phyloP scores from a whole-genome alignment of 1,139 yeast species.

The Saccharomycopsis hybrid region DNA sequence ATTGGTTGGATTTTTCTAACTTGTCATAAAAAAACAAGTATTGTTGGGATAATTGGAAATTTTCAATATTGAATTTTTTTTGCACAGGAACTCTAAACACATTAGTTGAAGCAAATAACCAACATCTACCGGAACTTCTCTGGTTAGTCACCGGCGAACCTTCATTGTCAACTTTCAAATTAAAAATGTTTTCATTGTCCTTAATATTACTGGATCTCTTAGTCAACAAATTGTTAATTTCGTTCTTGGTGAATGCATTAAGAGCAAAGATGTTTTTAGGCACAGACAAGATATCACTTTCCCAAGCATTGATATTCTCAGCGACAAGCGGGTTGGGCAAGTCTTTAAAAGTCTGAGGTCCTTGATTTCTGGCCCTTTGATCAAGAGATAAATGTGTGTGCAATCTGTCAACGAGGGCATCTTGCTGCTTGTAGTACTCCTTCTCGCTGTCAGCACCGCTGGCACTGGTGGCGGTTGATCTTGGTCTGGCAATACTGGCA shows the following conservation, averaged over 20 bases:
- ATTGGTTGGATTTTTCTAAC: constrained; percentile 68
- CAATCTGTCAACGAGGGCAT: constrained; percentile 12
- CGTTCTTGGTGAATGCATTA: constrained; percentile 46
- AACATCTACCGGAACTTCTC: constrained; percentile 71
- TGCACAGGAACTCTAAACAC: constrained; percentile 59
- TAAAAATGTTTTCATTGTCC: constrained; percentile 40
- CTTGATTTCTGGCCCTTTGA: constrained; percentile 11
- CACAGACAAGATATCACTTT: constrained; percentile 38
- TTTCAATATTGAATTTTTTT: constrained; percentile 55
- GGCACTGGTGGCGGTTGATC: not conserved
- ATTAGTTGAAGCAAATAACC: constrained; percentile 82
- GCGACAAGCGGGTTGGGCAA: constrained; percentile 33
- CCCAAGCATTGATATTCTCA: constrained; percentile 41
- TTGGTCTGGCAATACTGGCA: not conserved
- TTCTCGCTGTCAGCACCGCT: constrained; percentile 1
- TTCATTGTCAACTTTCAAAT: constrained; percentile 52
- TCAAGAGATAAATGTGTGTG: constrained; percentile 13
- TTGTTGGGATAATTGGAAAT: constrained; percentile 69
- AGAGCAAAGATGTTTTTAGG: constrained; percentile 54
- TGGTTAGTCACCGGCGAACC: constrained; percentile 74
- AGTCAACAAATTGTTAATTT: constrained; percentile 32
- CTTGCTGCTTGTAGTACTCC: not conserved
- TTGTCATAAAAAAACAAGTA: constrained; percentile 70
- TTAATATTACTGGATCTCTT: constrained; percentile 39
- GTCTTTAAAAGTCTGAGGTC: constrained; percentile 16